phyloP scores from a whole-genome alignment of 164 flowering plant genomes.

The Vitis rotundifolia region DNA sequence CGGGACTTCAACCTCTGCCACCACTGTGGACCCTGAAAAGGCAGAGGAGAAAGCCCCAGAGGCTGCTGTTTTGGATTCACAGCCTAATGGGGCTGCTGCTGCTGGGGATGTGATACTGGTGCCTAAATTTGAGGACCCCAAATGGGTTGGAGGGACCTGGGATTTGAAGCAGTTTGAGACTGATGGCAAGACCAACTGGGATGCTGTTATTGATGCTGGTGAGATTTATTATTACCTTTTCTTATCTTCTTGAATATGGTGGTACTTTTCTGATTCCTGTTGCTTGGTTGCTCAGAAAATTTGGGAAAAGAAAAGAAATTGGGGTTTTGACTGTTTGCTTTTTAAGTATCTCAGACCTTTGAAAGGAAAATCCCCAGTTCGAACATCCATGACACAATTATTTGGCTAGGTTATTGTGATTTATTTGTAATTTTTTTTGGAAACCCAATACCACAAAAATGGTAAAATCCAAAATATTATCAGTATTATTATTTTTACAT shows the following conservation, averaged over 20 bases:
- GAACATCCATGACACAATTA: too few relatives aligned
- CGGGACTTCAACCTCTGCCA: slow-evolving; percentile 39
- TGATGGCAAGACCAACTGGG: slow-evolving; percentile 82
- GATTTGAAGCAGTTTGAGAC: slow-evolving; percentile 83
- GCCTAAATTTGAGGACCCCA: slow-evolving; percentile 54
- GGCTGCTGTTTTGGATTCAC: neutral
- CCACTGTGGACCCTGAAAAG: slow-evolving; percentile 35
- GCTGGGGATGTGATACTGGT: slow-evolving; percentile 20
- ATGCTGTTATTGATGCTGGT: slow-evolving; percentile 97
- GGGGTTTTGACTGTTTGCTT: neutral
- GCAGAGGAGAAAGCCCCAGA: slow-evolving; percentile 16
- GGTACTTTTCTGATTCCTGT: neutral
- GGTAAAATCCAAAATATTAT: too few relatives aligned
- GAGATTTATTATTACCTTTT: slow-evolving; percentile 6
- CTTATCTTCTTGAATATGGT: slow-evolving; percentile 1
- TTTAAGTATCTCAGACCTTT: neutral
- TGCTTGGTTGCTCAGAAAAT: slow-evolving; percentile 10
- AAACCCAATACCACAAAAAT: too few relatives aligned
- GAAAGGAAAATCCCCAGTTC: too few relatives aligned
- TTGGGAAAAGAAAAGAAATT: neutral
- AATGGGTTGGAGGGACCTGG: slow-evolving; percentile 93
- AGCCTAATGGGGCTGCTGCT: slow-evolving; percentile 33
- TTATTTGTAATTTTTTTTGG: too few relatives aligned
- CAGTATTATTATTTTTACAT: too few relatives aligned
- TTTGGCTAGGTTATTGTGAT: too few relatives aligned